Conservation (phyloP, 73 alveolate species). For the Tetrahymena borealis region DNA sequence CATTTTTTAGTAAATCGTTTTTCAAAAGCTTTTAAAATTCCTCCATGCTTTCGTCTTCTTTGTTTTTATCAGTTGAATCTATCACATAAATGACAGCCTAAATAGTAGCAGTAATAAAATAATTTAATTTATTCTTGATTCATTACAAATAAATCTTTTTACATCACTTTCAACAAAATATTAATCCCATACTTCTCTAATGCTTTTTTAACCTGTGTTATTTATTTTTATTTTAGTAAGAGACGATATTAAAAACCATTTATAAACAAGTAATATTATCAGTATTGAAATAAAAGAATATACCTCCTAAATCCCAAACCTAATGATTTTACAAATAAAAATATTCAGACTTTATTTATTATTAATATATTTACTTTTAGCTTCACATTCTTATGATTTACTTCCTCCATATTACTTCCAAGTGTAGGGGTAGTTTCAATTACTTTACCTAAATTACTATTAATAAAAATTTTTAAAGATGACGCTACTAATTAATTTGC, state of each 20-base stretch:
- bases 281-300: not conserved
- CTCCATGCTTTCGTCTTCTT: conserved; percentile 46
- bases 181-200: not conserved
- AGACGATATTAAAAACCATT: not conserved
- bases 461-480: not conserved
- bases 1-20: conserved; percentile 40
- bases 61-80: conserved; percentile 25
- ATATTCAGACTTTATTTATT: not conserved
- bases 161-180: not conserved
- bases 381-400: not conserved
- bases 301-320: conserved; percentile 2
- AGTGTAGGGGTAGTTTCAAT: not conserved
- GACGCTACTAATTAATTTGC: not conserved
- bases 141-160: not conserved
- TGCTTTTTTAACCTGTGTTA: not conserved
- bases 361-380: not conserved
- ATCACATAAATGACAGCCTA: not conserved
- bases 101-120: not conserved
- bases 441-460: not conserved
- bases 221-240: not conserved
- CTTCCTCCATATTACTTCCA: not conserved
- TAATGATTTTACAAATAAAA: not conserved
- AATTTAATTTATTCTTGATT: not conserved
- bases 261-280: not conserved
- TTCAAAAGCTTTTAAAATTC: conserved; percentile 42